Percentiles rank a stretch among this genome's conserved stretches.
These are phyloP conservation scores for Solanum aculeatissimum DNA, from an alignment of 305 asterid species.

Conservation along the genomic window DNA sequence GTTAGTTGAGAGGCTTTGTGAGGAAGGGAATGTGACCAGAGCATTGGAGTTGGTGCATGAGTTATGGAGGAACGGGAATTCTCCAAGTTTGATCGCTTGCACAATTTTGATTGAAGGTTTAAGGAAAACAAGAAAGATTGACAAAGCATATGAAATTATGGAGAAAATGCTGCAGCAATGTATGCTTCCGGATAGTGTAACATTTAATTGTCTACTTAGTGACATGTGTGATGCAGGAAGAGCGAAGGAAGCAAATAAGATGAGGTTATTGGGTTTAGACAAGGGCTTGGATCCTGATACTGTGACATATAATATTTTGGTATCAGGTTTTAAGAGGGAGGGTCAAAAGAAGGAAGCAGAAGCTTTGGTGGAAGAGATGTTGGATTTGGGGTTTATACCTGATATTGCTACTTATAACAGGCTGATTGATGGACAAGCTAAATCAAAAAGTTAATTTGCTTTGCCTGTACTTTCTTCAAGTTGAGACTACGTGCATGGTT, in stretches of 20 bases:
- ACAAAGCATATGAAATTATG: conserved; percentile 29
- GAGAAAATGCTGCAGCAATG: conserved; percentile 50
- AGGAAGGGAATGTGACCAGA: conserved; percentile 19
- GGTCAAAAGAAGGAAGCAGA: conserved; percentile 70
- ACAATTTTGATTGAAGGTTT: conserved; percentile 64
- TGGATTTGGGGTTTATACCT: conserved; percentile 69
- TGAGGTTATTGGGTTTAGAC: conserved; percentile 55
- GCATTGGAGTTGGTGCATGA: conserved; percentile 51
- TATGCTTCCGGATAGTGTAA: conserved; percentile 62
- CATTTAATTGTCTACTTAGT: conserved; percentile 58
- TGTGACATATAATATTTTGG: conserved; percentile 61
- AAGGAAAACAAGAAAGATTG: conserved; percentile 21
- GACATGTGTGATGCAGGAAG: conserved; percentile 60
- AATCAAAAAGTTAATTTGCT: conserved; percentile 10
- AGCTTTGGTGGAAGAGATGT: conserved; percentile 70
- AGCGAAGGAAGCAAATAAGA: conserved; percentile 59
- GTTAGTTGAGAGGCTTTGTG: conserved; percentile 59
- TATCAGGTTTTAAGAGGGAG: conserved; percentile 54
- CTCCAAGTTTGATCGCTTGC: conserved; percentile 64
- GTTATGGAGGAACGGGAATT: conserved; percentile 48
- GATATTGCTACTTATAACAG: conserved; percentile 72
- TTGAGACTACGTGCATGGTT: background rate
- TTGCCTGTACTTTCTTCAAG: background rate
- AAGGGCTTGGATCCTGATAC: conserved; percentile 71
- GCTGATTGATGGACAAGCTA: conserved; percentile 50